Evolutionary conservation across 495 filamentous ascomycete species (phyloP).

Genomic region (Bacidia rubella): DNA sequence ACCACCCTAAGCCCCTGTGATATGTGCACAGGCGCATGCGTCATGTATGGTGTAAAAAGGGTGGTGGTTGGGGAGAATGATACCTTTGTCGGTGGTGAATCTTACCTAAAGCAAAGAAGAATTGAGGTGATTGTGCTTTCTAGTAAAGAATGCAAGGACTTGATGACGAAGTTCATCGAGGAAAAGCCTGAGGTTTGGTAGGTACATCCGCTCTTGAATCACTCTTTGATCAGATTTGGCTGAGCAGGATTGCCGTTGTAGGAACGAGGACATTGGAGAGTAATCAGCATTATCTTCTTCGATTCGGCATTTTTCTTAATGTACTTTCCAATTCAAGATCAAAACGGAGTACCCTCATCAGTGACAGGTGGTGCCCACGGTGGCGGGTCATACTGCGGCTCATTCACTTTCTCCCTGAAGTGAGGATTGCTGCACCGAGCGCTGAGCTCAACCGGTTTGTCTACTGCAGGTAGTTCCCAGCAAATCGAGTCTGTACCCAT

Average conservation of each 20-base stretch:
- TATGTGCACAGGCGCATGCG: slow-evolving; percentile 77
- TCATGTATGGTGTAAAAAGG: slow-evolving; percentile 66
- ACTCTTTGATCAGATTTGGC: not conserved
- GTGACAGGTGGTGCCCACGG: slow-evolving; percentile 5
- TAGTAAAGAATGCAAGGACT: slow-evolving; percentile 49
- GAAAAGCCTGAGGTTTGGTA: slow-evolving; percentile 69
- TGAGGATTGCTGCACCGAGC: not conserved
- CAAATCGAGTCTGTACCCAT: not conserved
- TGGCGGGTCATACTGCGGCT: not conserved
- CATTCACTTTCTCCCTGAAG: not conserved
- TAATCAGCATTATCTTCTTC: slow-evolving; percentile 20
- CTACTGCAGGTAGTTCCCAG: slow-evolving; percentile 7
- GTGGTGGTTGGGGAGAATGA: slow-evolving; percentile 79
- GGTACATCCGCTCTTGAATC: slow-evolving; percentile 20
- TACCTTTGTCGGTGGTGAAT: slow-evolving; percentile 66
- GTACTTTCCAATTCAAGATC: not conserved
- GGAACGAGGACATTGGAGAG: slow-evolving; percentile 66
- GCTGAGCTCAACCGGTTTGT: slow-evolving; percentile 2
- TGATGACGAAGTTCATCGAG: slow-evolving; percentile 67
- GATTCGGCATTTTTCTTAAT: no score
- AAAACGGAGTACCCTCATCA: slow-evolving; percentile 3
- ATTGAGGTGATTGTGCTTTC: slow-evolving; percentile 65
- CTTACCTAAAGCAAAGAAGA: slow-evolving; percentile 53
- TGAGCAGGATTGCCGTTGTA: slow-evolving; percentile 21
- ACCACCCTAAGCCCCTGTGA: slow-evolving; percentile 79